Base-by-base conservation (phyloP, 1,284 basidiomycete species). In the Apiotrichum akiyoshidainum region DNA sequence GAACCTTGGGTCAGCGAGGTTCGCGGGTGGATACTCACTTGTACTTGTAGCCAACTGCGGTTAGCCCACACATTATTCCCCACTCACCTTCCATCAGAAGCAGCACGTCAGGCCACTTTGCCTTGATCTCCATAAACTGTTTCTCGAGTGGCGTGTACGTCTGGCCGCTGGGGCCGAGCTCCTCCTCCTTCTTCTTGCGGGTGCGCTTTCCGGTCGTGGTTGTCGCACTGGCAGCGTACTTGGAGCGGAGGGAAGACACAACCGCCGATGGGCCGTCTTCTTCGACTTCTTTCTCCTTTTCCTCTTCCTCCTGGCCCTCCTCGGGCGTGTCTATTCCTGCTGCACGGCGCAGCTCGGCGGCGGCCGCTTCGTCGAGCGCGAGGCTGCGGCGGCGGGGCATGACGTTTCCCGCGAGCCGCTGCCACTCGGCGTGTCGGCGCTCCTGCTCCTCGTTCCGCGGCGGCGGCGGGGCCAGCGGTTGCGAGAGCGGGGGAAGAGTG, bases 111-210 rank as follows among this genome's bases (percentile, higher is more conserved):
- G 85, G 83, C 72, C 93, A 82, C 37, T 86, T 83, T 52, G 80
- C 80, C 76, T 92, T 92, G 47, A 93, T 79, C 58, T 84, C 80
- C 63, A 86, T 77, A 33, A 88, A 84, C 82, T 93, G 92, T 59
- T 86, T 81, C 77, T 95, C 92, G 39, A 93, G 71, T 0, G 89
- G 88, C 2, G 92, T 93, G 73, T 89, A 95, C 2, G 86, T 68
- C 73, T 86, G 70, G 0, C 91, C 92, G 63, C 86, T 86, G 0
- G 90, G 89, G 0, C 90, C 91, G 16, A 89, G 64, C 53, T 83
- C 83, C 55, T 81, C 81, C 16, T 70, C 70, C 58, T 79, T 79
- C 67, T 78, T 79, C 46, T 60, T 67, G 5, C 50, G 46, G 1
- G 54, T 54, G 47, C 64, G 58, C n/a, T 42, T 42, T 21, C 11